phyloP scores from a whole-genome alignment of 176 grass and related monocot species.

The Phragmites australis region DNA sequence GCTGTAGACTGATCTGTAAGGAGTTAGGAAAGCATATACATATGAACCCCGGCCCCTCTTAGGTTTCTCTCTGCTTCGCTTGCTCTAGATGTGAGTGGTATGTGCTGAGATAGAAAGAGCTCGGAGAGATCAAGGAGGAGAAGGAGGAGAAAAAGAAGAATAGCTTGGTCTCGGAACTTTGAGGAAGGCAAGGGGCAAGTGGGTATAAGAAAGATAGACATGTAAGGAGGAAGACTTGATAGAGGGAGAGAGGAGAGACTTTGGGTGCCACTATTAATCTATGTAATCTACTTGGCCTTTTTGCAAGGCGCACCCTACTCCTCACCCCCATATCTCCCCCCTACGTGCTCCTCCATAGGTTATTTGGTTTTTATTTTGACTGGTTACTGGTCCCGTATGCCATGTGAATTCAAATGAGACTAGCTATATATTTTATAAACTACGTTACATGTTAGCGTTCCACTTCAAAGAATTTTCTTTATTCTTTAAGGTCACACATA shows the following conservation, averaged over 20 bases:
- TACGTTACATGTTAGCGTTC: not conserved
- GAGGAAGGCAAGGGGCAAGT: conserved; percentile 39
- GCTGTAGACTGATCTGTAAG: not conserved
- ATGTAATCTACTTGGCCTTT: conserved; percentile 17
- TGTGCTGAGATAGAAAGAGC: not conserved
- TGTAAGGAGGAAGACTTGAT: conserved; percentile 31
- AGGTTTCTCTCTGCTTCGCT: not conserved
- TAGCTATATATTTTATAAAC: conserved; percentile 1
- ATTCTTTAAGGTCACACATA: not conserved
- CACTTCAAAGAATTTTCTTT: not conserved
- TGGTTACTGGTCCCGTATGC: conserved; percentile 13
- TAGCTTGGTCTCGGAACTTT: conserved; percentile 32
- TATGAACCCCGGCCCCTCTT: too few species aligned
- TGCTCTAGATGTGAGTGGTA: conserved; percentile 5
- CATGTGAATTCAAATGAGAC: conserved; percentile 50
- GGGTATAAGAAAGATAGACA: conserved; percentile 45
- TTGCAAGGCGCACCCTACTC: conserved; percentile 30
- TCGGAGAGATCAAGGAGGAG: conserved; percentile 34
- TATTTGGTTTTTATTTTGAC: conserved; percentile 30
- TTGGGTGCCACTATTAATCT: conserved; percentile 34
- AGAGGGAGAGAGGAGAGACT: conserved; percentile 38
- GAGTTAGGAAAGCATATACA: conserved; percentile 28
- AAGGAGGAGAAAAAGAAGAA: conserved; percentile 3
- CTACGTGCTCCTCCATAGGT: conserved; percentile 12
- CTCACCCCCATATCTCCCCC: not conserved